A percentile compares a stretch with the other conserved stretches of the same genome.
phyloP scores from a whole-genome alignment of 2,329 filamentous ascomycete genomes.

The Fusarium veterinarium region DNA sequence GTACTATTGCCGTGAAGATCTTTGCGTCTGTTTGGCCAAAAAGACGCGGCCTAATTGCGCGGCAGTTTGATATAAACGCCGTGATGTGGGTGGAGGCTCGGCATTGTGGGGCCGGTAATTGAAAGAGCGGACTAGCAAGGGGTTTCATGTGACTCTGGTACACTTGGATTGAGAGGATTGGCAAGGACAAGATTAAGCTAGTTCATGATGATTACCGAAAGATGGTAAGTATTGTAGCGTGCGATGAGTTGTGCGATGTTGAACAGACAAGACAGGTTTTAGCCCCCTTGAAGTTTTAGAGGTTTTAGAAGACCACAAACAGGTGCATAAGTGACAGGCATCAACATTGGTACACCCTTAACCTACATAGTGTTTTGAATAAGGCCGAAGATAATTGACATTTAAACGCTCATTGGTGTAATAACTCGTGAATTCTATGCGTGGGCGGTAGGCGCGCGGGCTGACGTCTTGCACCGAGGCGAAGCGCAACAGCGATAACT shows the following conservation, averaged over 20 bases:
- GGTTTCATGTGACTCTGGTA: too few relatives aligned
- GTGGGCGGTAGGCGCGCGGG: not conserved
- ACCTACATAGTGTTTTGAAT: too few relatives aligned
- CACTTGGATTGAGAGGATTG: too few relatives aligned
- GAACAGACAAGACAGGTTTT: not conserved
- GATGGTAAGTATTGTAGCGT: not conserved
- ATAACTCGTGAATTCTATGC: not conserved
- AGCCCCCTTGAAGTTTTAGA: too few relatives aligned
- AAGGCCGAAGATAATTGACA: not conserved
- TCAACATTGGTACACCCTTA: too few relatives aligned
- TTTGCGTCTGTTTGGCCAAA: not conserved
- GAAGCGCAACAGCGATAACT: not conserved
- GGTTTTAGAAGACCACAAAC: too few relatives aligned
- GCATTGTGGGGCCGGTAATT: not conserved
- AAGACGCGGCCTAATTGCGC: not conserved
- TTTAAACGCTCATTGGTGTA: not conserved
- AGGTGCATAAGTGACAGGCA: too few relatives aligned
- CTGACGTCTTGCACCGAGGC: not conserved
- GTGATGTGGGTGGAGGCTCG: not conserved
- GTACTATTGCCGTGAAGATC: accelerated
- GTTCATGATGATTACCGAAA: too few relatives aligned
- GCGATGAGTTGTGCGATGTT: not conserved
- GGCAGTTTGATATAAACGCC: not conserved
- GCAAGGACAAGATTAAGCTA: too few relatives aligned
- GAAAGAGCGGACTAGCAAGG: not conserved